phyloP scores from a whole-genome alignment of 2,329 filamentous ascomycete genomes.

The Ceratocystis lukuohia region DNA sequence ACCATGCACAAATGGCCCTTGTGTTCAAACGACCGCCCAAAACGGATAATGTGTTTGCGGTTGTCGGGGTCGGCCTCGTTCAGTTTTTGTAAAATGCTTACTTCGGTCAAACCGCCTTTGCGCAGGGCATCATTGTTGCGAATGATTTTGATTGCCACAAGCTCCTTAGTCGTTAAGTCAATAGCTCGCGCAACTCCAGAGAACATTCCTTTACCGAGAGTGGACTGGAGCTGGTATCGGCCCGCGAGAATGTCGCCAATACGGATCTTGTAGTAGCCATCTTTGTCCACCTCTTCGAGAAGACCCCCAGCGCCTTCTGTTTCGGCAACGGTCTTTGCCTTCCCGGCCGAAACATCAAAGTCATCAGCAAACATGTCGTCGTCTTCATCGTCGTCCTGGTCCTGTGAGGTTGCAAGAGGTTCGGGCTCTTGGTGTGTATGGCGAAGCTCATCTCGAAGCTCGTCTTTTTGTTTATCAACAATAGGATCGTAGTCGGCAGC shows the following conservation, averaged over 20 bases:
- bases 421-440: constrained; percentile 25
- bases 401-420: background rate
- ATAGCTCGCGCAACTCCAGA: constrained; percentile 85
- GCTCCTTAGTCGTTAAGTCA: constrained; percentile 57
- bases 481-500: constrained; percentile 88
- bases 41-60: constrained; percentile 80
- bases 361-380: constrained; percentile 87
- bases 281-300: constrained; percentile 83
- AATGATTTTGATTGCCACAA: constrained; percentile 97
- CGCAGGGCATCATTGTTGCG: constrained; percentile 87
- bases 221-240: constrained; percentile 78
- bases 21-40: constrained; percentile 81
- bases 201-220: constrained; percentile 88
- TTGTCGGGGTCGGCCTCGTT: constrained; percentile 75
- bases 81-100: constrained; percentile 80
- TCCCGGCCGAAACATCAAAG: constrained; percentile 41
- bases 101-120: constrained; percentile 88
- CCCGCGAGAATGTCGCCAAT: constrained; percentile 80
- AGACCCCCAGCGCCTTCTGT: constrained; percentile 49
- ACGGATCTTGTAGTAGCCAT: constrained; percentile 93
- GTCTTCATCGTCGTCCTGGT: constrained; percentile 52
- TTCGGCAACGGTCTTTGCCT: background rate
- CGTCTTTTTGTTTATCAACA: constrained; percentile 75
- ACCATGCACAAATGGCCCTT: constrained; percentile 93
- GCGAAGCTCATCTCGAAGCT: constrained; percentile 53